A percentile compares a stretch with the other conserved stretches of the same genome.
Conservation (phyloP, 495 filamentous ascomycete genomes). For the Annulohypoxylon moriforme region DNA sequence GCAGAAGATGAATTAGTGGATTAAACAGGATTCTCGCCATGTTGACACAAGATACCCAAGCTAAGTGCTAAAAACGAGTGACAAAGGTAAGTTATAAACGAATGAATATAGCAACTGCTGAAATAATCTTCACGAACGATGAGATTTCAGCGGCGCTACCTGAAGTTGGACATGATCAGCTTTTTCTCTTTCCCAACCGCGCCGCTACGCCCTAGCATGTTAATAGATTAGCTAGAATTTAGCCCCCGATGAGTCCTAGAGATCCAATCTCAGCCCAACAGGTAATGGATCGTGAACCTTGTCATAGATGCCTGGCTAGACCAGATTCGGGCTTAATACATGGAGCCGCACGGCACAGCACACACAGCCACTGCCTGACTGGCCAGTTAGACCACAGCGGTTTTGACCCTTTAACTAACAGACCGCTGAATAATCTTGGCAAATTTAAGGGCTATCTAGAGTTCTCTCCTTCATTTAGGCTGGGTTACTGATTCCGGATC, state of each 20-base stretch:
- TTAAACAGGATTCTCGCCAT: slow-evolving; percentile 34
- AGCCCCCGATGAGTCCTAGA: not conserved
- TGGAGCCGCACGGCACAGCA: slow-evolving; percentile 17
- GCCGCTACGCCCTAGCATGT: not conserved
- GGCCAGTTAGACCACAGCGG: not conserved
- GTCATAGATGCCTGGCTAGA: not conserved
- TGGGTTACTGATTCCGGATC: no score
- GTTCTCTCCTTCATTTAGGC: no score
- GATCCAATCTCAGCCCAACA: not conserved
- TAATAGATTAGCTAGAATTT: slow-evolving; percentile 8
- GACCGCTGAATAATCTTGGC: not conserved
- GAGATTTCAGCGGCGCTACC: not conserved
- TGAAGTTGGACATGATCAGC: not conserved
- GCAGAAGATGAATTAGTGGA: slow-evolving; percentile 28
- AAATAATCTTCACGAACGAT: not conserved
- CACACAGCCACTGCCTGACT: slow-evolving; percentile 11
- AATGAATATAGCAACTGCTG: slow-evolving; percentile 3
- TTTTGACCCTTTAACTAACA: not conserved
- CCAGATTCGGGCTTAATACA: not conserved
- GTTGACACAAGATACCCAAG: slow-evolving; percentile 2
- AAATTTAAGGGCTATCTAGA: no score
- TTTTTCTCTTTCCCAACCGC: slow-evolving; percentile 20
- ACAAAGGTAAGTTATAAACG: slow-evolving; percentile 19
- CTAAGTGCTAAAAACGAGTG: not conserved
- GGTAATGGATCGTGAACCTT: slow-evolving; percentile 10